Evolutionary conservation across 2,329 filamentous ascomycete species (phyloP).

Genomic region (Lachnellula hyalina): DNA sequence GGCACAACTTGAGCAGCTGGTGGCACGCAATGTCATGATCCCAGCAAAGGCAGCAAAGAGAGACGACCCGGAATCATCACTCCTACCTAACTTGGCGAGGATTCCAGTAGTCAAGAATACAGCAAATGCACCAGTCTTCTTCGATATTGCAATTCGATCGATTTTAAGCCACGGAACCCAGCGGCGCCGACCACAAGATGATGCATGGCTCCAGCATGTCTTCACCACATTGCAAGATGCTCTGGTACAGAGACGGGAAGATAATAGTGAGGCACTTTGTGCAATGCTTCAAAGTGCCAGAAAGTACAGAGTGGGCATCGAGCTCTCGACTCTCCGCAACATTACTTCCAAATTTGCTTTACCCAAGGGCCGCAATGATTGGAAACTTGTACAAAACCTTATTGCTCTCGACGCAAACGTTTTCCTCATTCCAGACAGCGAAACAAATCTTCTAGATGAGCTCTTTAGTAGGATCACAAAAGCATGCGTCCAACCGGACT

Average conservation of each 20-base stretch:
- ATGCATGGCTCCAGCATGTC: constrained; percentile 44
- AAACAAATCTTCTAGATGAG: constrained; percentile 24
- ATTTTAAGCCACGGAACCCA: constrained; percentile 39
- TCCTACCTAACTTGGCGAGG: constrained; percentile 24
- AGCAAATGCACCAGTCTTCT: constrained; percentile 38
- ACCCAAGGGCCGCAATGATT: constrained; percentile 30
- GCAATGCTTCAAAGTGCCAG: constrained; percentile 34
- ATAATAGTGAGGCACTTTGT: constrained; percentile 24
- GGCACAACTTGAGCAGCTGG: constrained; percentile 27
- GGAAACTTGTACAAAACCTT: constrained; percentile 38
- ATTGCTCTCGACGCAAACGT: constrained; percentile 41
- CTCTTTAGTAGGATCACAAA: constrained; percentile 32
- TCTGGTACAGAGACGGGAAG: constrained; percentile 17
- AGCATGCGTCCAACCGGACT: constrained; percentile 16
- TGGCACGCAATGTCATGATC: constrained; percentile 32
- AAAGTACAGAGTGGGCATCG: constrained; percentile 31
- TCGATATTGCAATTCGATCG: constrained; percentile 41
- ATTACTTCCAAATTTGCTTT: constrained; percentile 29
- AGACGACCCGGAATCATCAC: constrained; percentile 12
- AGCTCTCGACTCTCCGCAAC: constrained; percentile 30
- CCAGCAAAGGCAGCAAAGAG: constrained; percentile 25
- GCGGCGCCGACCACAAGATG: constrained; percentile 40
- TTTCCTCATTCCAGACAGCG: constrained; percentile 36
- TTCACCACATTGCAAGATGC: constrained; percentile 33
- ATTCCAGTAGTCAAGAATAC: constrained; percentile 25